These are phyloP conservation scores for Lophium mytilinum DNA, from an alignment of 495 filamentous ascomycete species.

Conservation along the genomic window DNA sequence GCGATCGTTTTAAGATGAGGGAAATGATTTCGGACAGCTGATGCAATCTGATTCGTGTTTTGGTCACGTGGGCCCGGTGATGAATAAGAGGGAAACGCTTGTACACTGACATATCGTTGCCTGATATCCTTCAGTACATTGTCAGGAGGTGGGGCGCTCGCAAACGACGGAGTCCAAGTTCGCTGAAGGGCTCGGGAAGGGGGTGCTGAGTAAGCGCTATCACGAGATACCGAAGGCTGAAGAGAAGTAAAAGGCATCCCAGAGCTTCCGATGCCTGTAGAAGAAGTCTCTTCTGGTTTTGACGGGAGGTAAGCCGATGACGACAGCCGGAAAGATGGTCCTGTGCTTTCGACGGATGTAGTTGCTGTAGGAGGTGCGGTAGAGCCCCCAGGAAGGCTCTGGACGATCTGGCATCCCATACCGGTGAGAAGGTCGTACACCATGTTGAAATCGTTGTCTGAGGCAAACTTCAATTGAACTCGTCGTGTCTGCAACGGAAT, in stretches of 20 bases:
- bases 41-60: neutral
- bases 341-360: neutral
- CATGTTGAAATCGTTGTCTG: slow-evolving; percentile 31
- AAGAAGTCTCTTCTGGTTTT: too few relatives aligned
- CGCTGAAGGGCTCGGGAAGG: too few relatives aligned
- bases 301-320: neutral
- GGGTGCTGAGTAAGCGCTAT: too few relatives aligned
- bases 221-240: too few relatives aligned
- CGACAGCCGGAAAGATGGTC: neutral
- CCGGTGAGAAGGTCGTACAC: slow-evolving; percentile 26
- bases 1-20: slow-evolving; percentile 2
- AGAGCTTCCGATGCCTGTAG: too few relatives aligned
- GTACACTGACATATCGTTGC: neutral
- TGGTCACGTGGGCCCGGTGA: neutral
- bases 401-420: slow-evolving; percentile 28
- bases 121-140: neutral
- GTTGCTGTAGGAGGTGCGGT: neutral
- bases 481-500: slow-evolving; percentile 33
- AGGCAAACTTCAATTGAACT: slow-evolving; percentile 40
- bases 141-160: too few relatives aligned
- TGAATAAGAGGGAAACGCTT: neutral
- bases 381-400: neutral
- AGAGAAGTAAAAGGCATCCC: too few relatives aligned
- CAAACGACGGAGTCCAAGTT: too few relatives aligned
- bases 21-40: neutral